Evolutionary conservation across 345 rosid genomes (phyloP), one percentile per base, ranked within the genome.

Genomic region (Isatis tinctoria): DNA sequence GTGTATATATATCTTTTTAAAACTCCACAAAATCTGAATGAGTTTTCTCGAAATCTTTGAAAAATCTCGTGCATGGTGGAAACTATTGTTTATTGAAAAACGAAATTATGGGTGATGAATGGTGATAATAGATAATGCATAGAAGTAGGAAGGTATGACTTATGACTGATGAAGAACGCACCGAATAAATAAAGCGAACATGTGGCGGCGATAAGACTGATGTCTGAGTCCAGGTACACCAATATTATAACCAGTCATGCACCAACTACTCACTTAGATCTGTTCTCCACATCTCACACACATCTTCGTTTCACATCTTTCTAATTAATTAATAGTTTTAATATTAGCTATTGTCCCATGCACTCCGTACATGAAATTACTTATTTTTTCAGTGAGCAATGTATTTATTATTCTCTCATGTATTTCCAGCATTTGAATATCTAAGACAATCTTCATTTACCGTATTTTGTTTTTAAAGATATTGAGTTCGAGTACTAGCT

Each of bases 101-200:
- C 5, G 2, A 35, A 7, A 11, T 4, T 53, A 26, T 27, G 59
- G 36, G 35, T 53, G 35, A 8, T 10, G 13, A 4, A n/a, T 53
- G 59, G 59, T 53, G 36, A 27, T 27, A 53, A 53, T 14, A 53
- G 18, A 53, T 53, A 60, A 60, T 47, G 26, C 20, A 61, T 32
- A 64, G 26, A 40, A 39, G 74, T 10, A 54, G 16, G 45, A 39
- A 20, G 33, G 56, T 45, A 49, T 51, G 30, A 51, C 30, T 54
- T 65, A 41, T 22, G 54, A 54, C 65, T 48, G 74, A 75, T 49
- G 69, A 60, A 60, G 74, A 68, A 75, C 73, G 74, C 79, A 75
- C 79, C 72, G 2, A 68, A 39, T 28, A 48, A 28, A 51, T 59
- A 67, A 68, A 60, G 73, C 56, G 41, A 22, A 49, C 63, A 68